Evolutionary conservation across 306 rosid species (phyloP), one percentile per base, ranked within the genome.

Genomic region (Gillenia trifoliata): DNA sequence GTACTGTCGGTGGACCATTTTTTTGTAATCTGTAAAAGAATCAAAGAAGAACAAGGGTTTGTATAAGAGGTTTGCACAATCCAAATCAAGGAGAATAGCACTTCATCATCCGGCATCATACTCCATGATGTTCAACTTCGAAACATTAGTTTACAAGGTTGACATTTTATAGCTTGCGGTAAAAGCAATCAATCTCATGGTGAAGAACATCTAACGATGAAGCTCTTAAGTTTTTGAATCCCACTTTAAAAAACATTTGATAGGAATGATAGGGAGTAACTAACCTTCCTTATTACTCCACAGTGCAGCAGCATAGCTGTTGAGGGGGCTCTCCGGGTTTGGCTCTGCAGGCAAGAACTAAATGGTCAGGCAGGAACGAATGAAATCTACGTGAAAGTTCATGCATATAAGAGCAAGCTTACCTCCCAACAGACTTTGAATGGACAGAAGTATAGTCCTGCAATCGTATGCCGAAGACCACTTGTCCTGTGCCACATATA

Each of bases 391-490:
- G 52, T 38, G 70, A 66, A 40, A 81, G 23, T 68, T 45, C 66
- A 45, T 66, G 57, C 64, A 57, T 54, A 47, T 11, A 75, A 75
- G 40, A 74, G 72, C 41, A 54, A 61, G 66, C 90, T 78, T 12
- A 94, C 98, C 97, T 88, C 94, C 97, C 79, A 94, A 77, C 81
- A 94, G 90, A 86, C 95, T 90, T 76, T 94, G 98, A 71, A 94
- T 90, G 56, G 98, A 94, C 64, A 94, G 78, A 81, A 94, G 97
- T 77, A 94, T 94, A 62, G 98, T 91, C 82, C 98, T 88, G 78
- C 98, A 91, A 80, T 94, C 99, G 76, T 94, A 92, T 56, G 99
- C 96, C 1, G 99, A 94, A 81, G 99, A 94, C 99, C 99, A 94
- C 83, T 92, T 92, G 86, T 94, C 99, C 97, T 94, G 75, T 11